These are phyloP conservation scores for Echinosophora koreensis DNA, from an alignment of 306 rosid genomes.

Conservation along the genomic window DNA sequence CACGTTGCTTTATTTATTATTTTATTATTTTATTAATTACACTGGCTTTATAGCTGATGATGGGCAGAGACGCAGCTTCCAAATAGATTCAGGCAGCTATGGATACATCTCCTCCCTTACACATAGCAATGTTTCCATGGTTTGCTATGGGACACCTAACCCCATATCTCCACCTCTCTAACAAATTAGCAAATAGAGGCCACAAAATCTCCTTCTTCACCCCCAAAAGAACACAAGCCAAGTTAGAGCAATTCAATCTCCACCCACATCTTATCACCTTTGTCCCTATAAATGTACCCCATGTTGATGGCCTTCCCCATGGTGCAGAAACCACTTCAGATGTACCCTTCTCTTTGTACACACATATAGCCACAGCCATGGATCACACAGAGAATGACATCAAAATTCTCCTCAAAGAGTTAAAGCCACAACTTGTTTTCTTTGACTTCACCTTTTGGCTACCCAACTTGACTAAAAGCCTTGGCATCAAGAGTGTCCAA, in stretches of 20 bases:
- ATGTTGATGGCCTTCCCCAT: constrained; percentile 42
- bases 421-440: constrained; percentile 45
- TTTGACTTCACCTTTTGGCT: constrained; percentile 46
- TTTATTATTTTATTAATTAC: too few species aligned
- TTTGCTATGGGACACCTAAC: constrained; percentile 49
- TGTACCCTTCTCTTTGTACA: constrained; percentile 17
- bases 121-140: constrained; percentile 50
- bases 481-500: constrained; percentile 42
- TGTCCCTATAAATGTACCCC: constrained; percentile 41
- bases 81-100: background rate
- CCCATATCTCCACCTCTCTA: constrained; percentile 41
- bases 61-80: too few species aligned
- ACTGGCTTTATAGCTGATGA: too few species aligned
- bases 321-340: constrained; percentile 52
- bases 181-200: constrained; percentile 45
- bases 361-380: constrained; percentile 34
- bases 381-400: constrained; percentile 41
- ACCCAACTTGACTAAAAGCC: constrained; percentile 28
- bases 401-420: constrained; percentile 1
- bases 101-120: constrained; percentile 11
- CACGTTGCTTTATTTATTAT: too few species aligned
- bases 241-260: constrained; percentile 34
- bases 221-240: constrained; percentile 40
- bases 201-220: constrained; percentile 41
- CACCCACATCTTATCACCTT: constrained; percentile 47